Conservation (phyloP, 805 yeast species). For the Candida railenensis region DNA sequence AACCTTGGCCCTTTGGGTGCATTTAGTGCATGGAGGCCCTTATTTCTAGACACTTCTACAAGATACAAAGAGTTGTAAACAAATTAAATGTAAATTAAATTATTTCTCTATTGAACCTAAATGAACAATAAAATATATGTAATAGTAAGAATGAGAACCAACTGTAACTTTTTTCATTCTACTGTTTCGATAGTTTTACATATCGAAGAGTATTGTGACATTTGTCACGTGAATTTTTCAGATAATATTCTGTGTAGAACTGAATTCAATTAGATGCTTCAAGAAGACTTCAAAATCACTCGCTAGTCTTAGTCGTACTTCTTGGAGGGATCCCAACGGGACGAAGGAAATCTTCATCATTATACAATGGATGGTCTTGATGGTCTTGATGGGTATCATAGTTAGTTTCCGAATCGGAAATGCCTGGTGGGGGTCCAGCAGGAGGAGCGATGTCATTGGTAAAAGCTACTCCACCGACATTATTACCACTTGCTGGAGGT, state of each 20-base stretch:
- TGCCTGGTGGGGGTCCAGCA: background rate
- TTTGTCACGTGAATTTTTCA: background rate
- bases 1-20: too few species aligned
- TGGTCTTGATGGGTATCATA: background rate
- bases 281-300: too few species aligned
- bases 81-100: background rate
- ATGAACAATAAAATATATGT: too few species aligned
- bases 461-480: conserved; percentile 2
- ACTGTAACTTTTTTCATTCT: too few species aligned
- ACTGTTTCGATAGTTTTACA: too few species aligned
- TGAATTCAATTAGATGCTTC: too few species aligned
- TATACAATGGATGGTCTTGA: conserved; percentile 8
- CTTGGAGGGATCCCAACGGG: conserved; percentile 3
- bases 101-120: background rate
- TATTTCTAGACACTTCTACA: too few species aligned
- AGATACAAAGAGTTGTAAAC: too few species aligned
- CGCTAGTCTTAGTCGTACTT: too few species aligned
- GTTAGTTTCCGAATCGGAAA: background rate
- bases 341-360: conserved; percentile 7
- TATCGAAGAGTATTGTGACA: background rate
- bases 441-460: conserved; percentile 8
- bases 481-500: background rate
- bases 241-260: too few species aligned
- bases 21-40: too few species aligned
- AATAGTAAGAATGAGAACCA: too few species aligned